Base-by-base conservation (phyloP, 306 rosid species). In the Sesbania bispinosa region DNA sequence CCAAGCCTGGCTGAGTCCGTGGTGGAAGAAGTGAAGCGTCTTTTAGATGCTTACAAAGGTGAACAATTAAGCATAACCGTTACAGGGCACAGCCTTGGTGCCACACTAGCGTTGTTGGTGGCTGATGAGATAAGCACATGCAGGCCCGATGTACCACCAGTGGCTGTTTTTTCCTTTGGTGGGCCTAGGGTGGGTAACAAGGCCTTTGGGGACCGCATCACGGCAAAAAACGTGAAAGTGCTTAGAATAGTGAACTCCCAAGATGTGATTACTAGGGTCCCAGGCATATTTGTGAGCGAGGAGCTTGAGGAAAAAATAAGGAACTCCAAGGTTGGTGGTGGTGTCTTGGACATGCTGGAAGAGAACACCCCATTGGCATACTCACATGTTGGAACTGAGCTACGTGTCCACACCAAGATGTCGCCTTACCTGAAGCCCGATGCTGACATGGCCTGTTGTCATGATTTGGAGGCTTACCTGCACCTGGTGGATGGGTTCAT, bases 101-200 rank as follows among this genome's bases (percentile, higher is more conserved):
- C 97, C 0, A 95, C 97, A 6, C 47, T 95, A 2, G 99, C 99
- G 0, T 68, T 95, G 1, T 58, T 95, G 0, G 97, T 91, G 0
- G 99, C 96, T 0, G 96, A 91, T 0, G 99, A 91, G 41, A 77
- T 95, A 0, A 84, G 88, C 75, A 77, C 78, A 0, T 81, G 93
- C 1, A 48, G 62, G 0, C 5, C 74, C 0, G 43, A 78, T 2
- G 77, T 79, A 18, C 93, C 97, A 0, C 92, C 95, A 0, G 93
- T 91, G 68, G 99, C 97, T 0, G 99, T 89, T 0, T 88, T 91
- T 52, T 91, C 97, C 0, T 95, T 95, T 5, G 99, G 99, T 0
- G 97, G 99, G 2, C 99, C 99, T 7, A 85, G 95, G 0, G 99
- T 89, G 0, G 97, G 99, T 0, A 95, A 95, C 79, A 83, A 74